Evolutionary conservation across 2,329 filamentous ascomycete species (phyloP).

Genomic region (Falciphora oryzae): DNA sequence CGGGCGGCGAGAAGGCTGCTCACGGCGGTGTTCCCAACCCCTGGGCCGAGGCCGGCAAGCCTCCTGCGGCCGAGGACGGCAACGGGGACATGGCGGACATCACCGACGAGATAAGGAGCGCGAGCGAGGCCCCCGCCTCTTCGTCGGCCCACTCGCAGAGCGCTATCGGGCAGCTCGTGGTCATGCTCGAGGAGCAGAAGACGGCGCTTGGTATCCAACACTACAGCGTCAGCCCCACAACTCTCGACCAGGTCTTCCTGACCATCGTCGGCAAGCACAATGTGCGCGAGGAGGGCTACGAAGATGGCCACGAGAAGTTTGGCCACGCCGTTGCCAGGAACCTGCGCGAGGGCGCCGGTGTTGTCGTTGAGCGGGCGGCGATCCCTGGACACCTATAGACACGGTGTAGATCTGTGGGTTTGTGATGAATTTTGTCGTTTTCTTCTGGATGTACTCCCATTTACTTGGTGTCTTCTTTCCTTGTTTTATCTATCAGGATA

Average conservation of each 20-base stretch:
- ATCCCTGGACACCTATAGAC: not conserved
- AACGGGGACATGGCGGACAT: not conserved
- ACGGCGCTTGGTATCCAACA: conserved; percentile 68
- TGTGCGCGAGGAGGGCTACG: conserved; percentile 66
- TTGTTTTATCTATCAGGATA: not conserved
- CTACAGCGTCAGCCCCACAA: conserved; percentile 82
- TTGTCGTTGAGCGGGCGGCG: too few relatives aligned
- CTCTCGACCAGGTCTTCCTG: conserved; percentile 86
- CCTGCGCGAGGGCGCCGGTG: too few relatives aligned
- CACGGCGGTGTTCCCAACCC: conserved; percentile 1
- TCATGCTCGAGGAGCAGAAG: conserved; percentile 66
- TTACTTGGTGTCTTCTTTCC: not conserved
- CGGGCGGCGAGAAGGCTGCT: conserved; percentile 1
- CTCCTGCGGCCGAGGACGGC: not conserved
- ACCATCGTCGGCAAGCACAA: conserved; percentile 76
- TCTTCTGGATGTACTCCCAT: too few relatives aligned
- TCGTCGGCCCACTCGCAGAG: conserved; percentile 23
- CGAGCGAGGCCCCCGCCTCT: not conserved
- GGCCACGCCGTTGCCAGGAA: not conserved
- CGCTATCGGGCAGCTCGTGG: conserved; percentile 64
- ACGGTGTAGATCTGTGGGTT: not conserved
- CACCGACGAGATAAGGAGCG: conserved; percentile 6
- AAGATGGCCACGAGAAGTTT: conserved; percentile 18
- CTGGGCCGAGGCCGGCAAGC: conserved; percentile 5
- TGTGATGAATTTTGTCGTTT: not conserved